Base-by-base conservation (phyloP, 805 yeast species). In the Candida chauliodis region DNA sequence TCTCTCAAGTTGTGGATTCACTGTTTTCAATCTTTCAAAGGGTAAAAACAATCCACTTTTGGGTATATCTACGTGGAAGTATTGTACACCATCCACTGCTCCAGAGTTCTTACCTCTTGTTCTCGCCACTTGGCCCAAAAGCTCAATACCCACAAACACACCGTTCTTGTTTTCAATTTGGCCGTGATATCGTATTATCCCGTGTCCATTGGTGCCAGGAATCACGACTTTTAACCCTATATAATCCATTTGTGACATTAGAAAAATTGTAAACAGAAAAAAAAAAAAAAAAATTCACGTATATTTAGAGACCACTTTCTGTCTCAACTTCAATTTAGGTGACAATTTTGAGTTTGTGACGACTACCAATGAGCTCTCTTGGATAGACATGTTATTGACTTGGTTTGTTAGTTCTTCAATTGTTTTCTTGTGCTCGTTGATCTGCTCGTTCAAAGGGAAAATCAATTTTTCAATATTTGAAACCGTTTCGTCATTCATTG, bases 101-200 rank as follows among this genome's bases (percentile, higher is more conserved):
- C 99, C 99, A 38, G 78, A 75, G 53, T 91, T 93, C 58, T 87
- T 85, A 16, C 99, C 99, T 38, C 76, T 67, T 4, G 66, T 54
- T 0, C 75, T 63, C 28, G 76, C 73, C 14, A 56, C 50, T 1
- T 79, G 80, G 1, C 85, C 90, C n/a, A 79, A 51, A 30, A 91
- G 64, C 56, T 91, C 97, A 5, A 91, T 73, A 2, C 99, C 99
- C 4, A 90, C 96, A 65, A 81, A 91, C 8, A 71, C 67, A 0
- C 96, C 95, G 25, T 46, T 43, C 52, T 85, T 87, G 16, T 81
- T 81, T 16, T 79, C 74, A 13, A 91, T 86, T 2, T 72, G 59
- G 1, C 96, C 99, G 15, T 80, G 68, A 58, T 74, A 90, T 42
- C 79, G 70, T 37, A 90, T 63, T 8, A 79, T 66, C 1, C 90